These are phyloP conservation scores for Didymella pinodella DNA, from an alignment of 2,329 filamentous ascomycete species.

Conservation along the genomic window DNA sequence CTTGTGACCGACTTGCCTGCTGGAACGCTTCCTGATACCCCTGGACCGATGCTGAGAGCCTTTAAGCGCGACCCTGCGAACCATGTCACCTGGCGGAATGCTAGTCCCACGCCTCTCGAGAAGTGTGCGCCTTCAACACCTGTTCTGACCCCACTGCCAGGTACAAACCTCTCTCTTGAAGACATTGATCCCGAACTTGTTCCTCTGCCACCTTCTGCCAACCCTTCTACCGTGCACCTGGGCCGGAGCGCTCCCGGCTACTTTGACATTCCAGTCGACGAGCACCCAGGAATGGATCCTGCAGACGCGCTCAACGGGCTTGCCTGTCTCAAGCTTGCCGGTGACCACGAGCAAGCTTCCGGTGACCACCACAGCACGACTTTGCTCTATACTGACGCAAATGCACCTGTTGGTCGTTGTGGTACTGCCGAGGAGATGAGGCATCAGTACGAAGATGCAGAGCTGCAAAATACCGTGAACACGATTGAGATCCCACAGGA, in stretches of 20 bases:
- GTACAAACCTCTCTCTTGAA: constrained; percentile 33
- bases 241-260: constrained; percentile 16
- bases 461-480: not conserved
- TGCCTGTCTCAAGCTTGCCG: constrained; percentile 3
- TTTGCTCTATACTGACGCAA: not conserved
- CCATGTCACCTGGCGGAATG: constrained; percentile 5
- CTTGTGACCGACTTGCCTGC: constrained; percentile 20
- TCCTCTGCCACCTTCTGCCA: constrained; percentile 11
- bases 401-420: not conserved
- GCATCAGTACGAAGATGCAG: not conserved
- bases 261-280: constrained; percentile 20
- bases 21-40: constrained; percentile 41
- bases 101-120: constrained; percentile 3
- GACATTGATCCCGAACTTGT: constrained; percentile 23
- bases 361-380: not conserved
- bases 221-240: constrained; percentile 9
- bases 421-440: not conserved
- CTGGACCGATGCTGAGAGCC: constrained; percentile 37
- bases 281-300: constrained; percentile 2
- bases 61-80: constrained; percentile 29
- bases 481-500: not conserved
- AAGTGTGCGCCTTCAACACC: constrained; percentile 8
- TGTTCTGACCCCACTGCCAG: constrained; percentile 36
- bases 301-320: constrained; percentile 2
- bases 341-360: not conserved